Base-by-base conservation (phyloP, 108 stramenopile species). In the Skeletonema menzelii region DNA sequence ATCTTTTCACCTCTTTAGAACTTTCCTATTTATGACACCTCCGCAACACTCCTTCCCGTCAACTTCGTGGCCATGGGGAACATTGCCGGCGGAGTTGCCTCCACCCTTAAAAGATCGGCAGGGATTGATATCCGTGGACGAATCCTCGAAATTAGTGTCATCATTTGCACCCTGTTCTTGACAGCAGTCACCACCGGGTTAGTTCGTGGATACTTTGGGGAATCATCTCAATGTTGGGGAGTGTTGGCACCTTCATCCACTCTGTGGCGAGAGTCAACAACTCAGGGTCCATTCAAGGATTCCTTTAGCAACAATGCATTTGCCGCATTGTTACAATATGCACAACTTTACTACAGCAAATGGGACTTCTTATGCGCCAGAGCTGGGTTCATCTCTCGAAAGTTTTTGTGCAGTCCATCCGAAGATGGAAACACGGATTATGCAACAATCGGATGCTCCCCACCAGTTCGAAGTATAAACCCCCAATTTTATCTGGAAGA, bases 61-160 rank as follows among this genome's bases (percentile, higher is more conserved):
- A 91, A 90, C 27, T 92, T 92, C 69, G 72, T 87, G 15, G 63
- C 84, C n/a, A 81, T 90, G 82, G 91, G 85, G 3, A 81, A 90
- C 56, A 72, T 95, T 30, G 91, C 80, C 53, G 94, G 94, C 42
- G 88, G 91, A 55, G 59, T 88, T 30, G 94, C 90, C 5, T 80
- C 87, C 15, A 38, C 64, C 7, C 42, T 90, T 19, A 95, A 95
- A 72, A 85, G 82, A 31, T 66, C 35, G 42, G 59, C 61, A 34
- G 94, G 90, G 14, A 55, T 91, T 67, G 94, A 95, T 67, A 77
- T 91, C 10, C 87, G 94, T 8, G 94, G 94, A 2, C 83, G 94
- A 26, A 73, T 79, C 14, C 83, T 91, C 32, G 94, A 95, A 79
- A 19, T 84, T 14, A 59, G 75, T 13, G 89, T 92, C 15, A 69